phyloP scores from a whole-genome alignment of 495 filamentous ascomycete genomes.

The Achaetomiella virescens region DNA sequence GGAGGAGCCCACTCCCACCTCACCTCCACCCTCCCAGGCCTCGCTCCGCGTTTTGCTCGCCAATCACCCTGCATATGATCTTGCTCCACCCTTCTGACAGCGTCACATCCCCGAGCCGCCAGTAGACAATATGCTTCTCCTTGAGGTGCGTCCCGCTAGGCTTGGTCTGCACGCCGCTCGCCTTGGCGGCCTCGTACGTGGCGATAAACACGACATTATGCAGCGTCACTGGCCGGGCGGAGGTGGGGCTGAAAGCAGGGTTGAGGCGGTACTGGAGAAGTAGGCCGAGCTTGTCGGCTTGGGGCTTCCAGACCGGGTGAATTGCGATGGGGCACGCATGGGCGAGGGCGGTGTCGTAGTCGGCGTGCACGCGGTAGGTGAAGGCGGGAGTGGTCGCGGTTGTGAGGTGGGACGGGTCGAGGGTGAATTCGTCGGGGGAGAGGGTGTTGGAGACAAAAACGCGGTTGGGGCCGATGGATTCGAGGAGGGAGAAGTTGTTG shows the following conservation, averaged over 20 bases:
- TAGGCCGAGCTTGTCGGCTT: constrained; percentile 73
- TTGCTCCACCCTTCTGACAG: constrained; percentile 58
- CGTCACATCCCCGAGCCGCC: constrained; percentile 77
- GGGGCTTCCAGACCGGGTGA: constrained; percentile 75
- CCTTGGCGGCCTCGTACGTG: constrained; percentile 62
- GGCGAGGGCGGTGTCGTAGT: constrained; percentile 57
- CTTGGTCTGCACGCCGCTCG: constrained; percentile 63
- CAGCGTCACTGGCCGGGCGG: constrained; percentile 52
- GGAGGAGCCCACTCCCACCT: constrained; percentile 61
- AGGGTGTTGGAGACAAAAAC: constrained; percentile 71
- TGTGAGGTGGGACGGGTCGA: constrained; percentile 63
- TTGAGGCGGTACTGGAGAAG: constrained; percentile 85
- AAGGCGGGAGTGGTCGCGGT: constrained; percentile 72
- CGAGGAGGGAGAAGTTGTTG: constrained; percentile 84
- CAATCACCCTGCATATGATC: constrained; percentile 69
- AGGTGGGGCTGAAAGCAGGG: constrained; percentile 48
- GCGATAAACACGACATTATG: constrained; percentile 79
- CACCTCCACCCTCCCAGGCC: constrained; percentile 71
- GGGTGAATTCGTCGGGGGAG: constrained; percentile 67
- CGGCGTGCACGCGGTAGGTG: constrained; percentile 88
- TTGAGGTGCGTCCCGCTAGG: constrained; percentile 74
- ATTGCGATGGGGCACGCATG: constrained; percentile 62
- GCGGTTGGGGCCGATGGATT: constrained; percentile 92
- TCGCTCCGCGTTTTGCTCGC: constrained; percentile 66
- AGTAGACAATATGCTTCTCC: constrained; percentile 81